Percentiles rank a stretch among this genome's conserved stretches.
These are phyloP conservation scores for Triticum aestivum DNA, from an alignment of 176 grass and related monocot species.

Conservation along the genomic window DNA sequence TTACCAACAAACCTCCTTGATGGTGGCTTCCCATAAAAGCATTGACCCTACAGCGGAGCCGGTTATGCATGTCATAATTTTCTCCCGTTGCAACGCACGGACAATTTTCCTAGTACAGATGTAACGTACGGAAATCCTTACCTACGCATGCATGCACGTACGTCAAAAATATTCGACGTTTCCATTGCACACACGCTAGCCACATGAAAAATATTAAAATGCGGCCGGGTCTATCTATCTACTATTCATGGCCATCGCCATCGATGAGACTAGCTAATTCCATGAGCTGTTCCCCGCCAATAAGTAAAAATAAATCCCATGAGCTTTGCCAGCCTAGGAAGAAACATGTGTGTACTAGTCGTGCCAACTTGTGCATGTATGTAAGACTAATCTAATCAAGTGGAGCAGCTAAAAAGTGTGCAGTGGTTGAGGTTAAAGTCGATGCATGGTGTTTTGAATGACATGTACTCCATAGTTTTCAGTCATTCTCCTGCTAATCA, in stretches of 20 bases:
- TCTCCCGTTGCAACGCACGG: too few relatives aligned
- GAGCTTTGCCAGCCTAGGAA: background rate
- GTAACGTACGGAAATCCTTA: background rate
- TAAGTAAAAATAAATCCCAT: background rate
- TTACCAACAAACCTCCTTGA: too few relatives aligned
- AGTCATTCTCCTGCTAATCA: slow-evolving; percentile 19
- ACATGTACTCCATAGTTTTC: background rate
- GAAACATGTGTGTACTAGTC: background rate
- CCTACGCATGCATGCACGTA: background rate
- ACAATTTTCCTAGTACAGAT: background rate
- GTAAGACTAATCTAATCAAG: background rate
- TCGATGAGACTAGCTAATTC: background rate
- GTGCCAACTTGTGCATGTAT: background rate
- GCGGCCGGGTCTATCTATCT: background rate
- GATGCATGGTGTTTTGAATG: background rate
- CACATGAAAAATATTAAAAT: too few relatives aligned
- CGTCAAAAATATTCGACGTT: background rate
- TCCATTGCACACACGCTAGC: background rate
- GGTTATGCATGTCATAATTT: too few relatives aligned
- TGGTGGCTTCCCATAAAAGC: too few relatives aligned
- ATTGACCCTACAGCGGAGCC: too few relatives aligned
- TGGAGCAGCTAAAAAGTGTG: too few relatives aligned
- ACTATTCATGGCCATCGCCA: background rate
- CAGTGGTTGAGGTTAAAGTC: background rate
- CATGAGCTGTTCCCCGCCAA: background rate